These are phyloP conservation scores for Talaromyces proteolyticus DNA, from an alignment of 495 filamentous ascomycete species.

Conservation along the genomic window DNA sequence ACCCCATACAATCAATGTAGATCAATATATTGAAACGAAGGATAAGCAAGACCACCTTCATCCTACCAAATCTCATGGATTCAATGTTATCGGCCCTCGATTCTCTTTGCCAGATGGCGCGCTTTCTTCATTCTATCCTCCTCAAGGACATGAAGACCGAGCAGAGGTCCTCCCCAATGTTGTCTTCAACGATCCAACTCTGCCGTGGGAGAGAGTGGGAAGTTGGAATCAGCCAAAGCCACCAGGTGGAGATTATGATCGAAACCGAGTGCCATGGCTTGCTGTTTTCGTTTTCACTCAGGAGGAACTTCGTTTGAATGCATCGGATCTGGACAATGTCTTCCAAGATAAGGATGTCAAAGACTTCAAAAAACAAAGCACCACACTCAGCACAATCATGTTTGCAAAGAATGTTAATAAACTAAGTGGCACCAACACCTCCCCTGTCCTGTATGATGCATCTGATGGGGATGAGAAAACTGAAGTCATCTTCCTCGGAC, in stretches of 20 bases:
- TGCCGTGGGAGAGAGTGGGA: slow-evolving; percentile 45
- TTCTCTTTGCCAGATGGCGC: slow-evolving; percentile 18
- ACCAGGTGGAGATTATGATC: too few relatives aligned
- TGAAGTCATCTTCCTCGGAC: too few relatives aligned
- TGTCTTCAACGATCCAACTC: slow-evolving; percentile 37
- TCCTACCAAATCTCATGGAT: slow-evolving; percentile 11
- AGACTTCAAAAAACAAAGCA: too few relatives aligned
- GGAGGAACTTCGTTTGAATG: too few relatives aligned
- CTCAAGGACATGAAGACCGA: slow-evolving; percentile 29
- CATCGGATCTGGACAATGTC: too few relatives aligned
- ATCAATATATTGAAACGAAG: slow-evolving; percentile 10
- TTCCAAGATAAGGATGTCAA: too few relatives aligned
- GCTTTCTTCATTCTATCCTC: slow-evolving; percentile 33
- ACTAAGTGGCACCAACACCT: too few relatives aligned
- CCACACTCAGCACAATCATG: too few relatives aligned
- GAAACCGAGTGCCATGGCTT: slow-evolving; percentile 34
- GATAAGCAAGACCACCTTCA: neutral
- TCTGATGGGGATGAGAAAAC: too few relatives aligned
- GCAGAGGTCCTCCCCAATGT: slow-evolving; percentile 37
- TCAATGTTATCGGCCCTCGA: slow-evolving; percentile 27
- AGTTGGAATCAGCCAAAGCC: too few relatives aligned
- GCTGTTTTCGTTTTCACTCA: slow-evolving; percentile 29
- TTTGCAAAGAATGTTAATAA: too few relatives aligned
- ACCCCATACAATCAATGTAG: slow-evolving; percentile 13
- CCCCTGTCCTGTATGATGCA: too few relatives aligned